Conservation (phyloP, 805 yeast genomes). For the Saturnispora saitoi region DNA sequence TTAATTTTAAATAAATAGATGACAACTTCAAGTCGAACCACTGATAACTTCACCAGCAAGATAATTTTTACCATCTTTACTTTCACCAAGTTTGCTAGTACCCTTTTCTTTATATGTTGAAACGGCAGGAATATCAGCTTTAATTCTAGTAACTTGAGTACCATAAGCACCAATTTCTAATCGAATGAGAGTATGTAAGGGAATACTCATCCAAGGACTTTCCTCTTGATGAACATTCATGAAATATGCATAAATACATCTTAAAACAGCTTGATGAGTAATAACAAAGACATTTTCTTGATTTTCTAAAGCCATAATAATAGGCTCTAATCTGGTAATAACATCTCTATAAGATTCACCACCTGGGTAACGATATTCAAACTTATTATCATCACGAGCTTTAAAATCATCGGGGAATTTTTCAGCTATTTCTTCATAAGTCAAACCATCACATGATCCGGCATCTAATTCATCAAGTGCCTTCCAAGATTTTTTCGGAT, state of each 20-base stretch:
- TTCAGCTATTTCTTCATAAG: constrained; percentile 84
- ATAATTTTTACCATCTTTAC: constrained; percentile 28
- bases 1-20: no score
- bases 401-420: constrained; percentile 88
- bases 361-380: constrained; percentile 91
- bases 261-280: constrained; percentile 93
- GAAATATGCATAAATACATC: constrained; percentile 95
- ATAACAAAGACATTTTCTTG: constrained; percentile 93
- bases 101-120: constrained; percentile 95
- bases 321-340: constrained; percentile 90
- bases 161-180: constrained; percentile 93
- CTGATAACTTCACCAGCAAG: constrained; percentile 45
- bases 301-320: constrained; percentile 95
- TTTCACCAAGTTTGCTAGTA: constrained; percentile 56
- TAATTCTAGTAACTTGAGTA: constrained; percentile 79
- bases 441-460: constrained; percentile 95
- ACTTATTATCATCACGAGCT: constrained; percentile 93
- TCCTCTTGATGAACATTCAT: constrained; percentile 98
- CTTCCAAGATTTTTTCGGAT: constrained; percentile 85
- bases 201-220: constrained; percentile 98
- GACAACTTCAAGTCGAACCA: constrained; percentile 14
- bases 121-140: constrained; percentile 96
- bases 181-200: constrained; percentile 88
- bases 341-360: constrained; percentile 97
- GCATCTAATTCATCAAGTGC: constrained; percentile 96